Evolutionary conservation across 2,329 filamentous ascomycete species (phyloP).

Genomic region (Colletotrichum godetiae): DNA sequence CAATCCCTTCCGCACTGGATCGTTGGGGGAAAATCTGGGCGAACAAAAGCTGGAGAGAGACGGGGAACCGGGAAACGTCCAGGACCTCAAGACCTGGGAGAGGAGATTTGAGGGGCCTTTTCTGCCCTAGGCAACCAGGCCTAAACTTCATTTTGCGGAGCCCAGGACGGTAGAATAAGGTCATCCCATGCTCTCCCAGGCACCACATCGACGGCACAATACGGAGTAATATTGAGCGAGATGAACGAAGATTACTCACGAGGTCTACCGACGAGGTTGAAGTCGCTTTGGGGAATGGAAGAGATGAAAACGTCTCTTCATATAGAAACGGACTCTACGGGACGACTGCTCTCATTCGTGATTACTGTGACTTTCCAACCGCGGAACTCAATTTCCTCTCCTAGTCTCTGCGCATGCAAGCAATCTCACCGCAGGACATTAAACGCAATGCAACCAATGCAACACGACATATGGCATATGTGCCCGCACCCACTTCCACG

Average conservation of each 20-base stretch:
- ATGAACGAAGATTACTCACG: background rate
- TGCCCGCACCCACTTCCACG: background rate
- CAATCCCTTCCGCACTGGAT: slow-evolving; percentile 4
- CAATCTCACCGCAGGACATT: background rate
- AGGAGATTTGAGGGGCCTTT: slow-evolving; percentile 20
- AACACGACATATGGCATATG: background rate
- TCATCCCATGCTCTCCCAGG: slow-evolving; percentile 1
- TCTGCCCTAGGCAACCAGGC: background rate
- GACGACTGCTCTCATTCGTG: background rate
- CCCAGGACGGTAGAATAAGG: background rate
- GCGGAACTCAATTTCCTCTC: background rate
- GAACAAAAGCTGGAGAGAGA: slow-evolving; percentile 4
- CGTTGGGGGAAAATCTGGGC: background rate
- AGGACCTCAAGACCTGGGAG: background rate
- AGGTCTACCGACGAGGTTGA: no score
- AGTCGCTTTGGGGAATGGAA: background rate
- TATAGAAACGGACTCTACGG: background rate
- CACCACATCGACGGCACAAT: background rate
- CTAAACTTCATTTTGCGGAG: slow-evolving; percentile 9
- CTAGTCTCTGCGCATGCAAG: background rate
- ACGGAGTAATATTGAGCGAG: slow-evolving; percentile 7
- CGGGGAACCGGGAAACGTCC: background rate
- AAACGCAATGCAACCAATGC: background rate
- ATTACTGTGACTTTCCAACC: no score
- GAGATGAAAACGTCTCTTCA: background rate